These are phyloP conservation scores for Vitis hybrid DNA, from an alignment of 177 flowering plant genomes.

Conservation along the genomic window DNA sequence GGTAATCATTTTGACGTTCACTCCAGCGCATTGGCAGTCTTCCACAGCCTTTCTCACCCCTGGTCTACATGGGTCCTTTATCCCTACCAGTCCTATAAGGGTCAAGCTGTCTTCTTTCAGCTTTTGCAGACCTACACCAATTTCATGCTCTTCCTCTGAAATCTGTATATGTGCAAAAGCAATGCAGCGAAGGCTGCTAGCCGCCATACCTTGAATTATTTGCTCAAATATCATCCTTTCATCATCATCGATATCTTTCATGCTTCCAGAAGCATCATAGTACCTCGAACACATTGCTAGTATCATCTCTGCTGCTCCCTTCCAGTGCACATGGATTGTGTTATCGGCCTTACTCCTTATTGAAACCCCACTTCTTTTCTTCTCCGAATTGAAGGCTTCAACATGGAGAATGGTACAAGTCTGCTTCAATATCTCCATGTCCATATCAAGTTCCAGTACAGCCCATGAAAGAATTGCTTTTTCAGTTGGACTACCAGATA, in stretches of 20 bases:
- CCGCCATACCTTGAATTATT: constrained; percentile 54
- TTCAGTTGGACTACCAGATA: constrained; percentile 54
- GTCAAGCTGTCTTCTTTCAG: constrained; percentile 27
- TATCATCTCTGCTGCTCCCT: constrained; percentile 65
- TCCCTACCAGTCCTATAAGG: constrained; percentile 43
- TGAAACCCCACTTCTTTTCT: constrained; percentile 49
- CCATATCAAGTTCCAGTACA: constrained; percentile 36
- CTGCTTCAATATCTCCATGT: constrained; percentile 36
- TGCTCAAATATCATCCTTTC: constrained; percentile 25
- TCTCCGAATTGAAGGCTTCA: constrained; percentile 55
- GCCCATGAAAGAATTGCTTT: constrained; percentile 55
- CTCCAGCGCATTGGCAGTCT: constrained; percentile 45
- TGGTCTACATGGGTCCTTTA: constrained; percentile 58
- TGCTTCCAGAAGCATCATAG: constrained; percentile 35
- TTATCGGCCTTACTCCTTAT: constrained; percentile 27
- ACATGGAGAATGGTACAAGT: constrained; percentile 29
- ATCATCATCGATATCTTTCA: constrained; percentile 20
- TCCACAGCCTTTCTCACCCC: constrained; percentile 45
- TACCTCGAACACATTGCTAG: constrained; percentile 50
- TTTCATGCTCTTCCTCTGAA: constrained; percentile 10
- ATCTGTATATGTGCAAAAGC: constrained; percentile 45
- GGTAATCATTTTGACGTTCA: constrained; percentile 52
- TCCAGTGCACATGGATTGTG: constrained; percentile 46
- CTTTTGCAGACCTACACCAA: constrained; percentile 6
- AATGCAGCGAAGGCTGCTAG: constrained; percentile 50